These are phyloP conservation scores for Populus ilicifolia DNA, from an alignment of 345 rosid genomes.

Conservation along the genomic window DNA sequence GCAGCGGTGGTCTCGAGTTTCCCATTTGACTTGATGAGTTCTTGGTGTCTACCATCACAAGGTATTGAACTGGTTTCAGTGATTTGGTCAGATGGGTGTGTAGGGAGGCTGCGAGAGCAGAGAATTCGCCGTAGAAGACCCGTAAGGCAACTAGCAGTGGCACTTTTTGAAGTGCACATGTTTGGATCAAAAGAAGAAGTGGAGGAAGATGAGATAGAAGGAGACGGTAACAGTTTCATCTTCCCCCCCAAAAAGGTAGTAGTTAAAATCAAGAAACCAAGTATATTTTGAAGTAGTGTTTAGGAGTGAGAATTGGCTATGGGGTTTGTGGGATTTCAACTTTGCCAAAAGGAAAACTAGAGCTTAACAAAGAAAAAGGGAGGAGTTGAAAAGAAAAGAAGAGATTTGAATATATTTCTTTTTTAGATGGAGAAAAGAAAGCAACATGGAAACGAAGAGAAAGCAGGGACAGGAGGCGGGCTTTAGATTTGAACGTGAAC, in stretches of 20 bases:
- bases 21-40: neutral
- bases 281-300: neutral
- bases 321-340: conserved; percentile 14
- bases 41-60: conserved; percentile 8
- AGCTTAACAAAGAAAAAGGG: neutral
- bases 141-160: conserved; percentile 41
- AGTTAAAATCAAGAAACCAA: neutral
- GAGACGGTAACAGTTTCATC: conserved; percentile 44
- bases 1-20: conserved; percentile 6
- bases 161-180: conserved; percentile 33
- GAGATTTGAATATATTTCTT: conserved; percentile 20
- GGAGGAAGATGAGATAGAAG: conserved; percentile 37
- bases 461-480: conserved; percentile 40
- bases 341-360: conserved; percentile 7
- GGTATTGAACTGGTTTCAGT: conserved; percentile 28
- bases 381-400: neutral
- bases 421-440: neutral
- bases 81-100: conserved; percentile 53
- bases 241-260: neutral
- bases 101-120: conserved; percentile 49
- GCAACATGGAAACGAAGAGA: neutral
- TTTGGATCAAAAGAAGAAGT: conserved; percentile 25
- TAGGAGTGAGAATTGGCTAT: neutral
- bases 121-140: conserved; percentile 54
- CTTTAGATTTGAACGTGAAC: conserved; percentile 47